Evolutionary conservation across 352 stramenopile genomes (phyloP), one percentile per base, ranked within the genome.

Genomic region (Sclerospora graminicola): DNA sequence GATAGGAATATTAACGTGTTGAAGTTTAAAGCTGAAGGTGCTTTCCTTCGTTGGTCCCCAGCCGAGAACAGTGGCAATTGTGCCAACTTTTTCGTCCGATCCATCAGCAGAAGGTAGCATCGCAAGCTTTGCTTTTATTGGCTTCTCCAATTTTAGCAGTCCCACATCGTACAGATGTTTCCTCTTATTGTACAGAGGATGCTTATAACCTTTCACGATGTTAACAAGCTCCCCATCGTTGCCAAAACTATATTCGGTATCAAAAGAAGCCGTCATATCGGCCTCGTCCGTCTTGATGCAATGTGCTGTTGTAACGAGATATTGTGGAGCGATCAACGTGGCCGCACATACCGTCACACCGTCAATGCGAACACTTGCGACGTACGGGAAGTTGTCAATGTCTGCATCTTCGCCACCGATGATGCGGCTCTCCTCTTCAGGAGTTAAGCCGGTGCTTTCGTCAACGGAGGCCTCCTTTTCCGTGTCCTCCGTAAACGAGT

Each of bases 221-320:
- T 50, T 48, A 4, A 63, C 45, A 31, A 41, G 4, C 23, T 60
- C 49, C 5, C 49, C 49, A 10, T 63, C 54, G 19, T 13, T 51
- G 40, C 53, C 53, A 9, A 52, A 56, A 32, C 48, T 46, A 44
- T 51, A 53, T 11, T 41, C 39, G 4, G 54, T 54, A 27, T 52
- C 54, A 18, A 61, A 54, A 2, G 54, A 67, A 15, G 54, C 54
- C 11, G 48, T 51, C 55, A 60, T 60, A 2, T 18, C 23, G 5
- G 57, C 44, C 18, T 57, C 26, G 36, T 62, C 24, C n/a, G 57
- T 66, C 55, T 56, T 65, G 45, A 84, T 51, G 48, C 77, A 89
- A 48, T 87, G 74, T 0, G 69, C 77, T 0, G 74, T 70, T 19
- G 74, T 89, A 23, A 86, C 32, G 4, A 89, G 64, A 51, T 84